Base-by-base conservation (phyloP, 805 yeast species). In the Starmerella asiatica region DNA sequence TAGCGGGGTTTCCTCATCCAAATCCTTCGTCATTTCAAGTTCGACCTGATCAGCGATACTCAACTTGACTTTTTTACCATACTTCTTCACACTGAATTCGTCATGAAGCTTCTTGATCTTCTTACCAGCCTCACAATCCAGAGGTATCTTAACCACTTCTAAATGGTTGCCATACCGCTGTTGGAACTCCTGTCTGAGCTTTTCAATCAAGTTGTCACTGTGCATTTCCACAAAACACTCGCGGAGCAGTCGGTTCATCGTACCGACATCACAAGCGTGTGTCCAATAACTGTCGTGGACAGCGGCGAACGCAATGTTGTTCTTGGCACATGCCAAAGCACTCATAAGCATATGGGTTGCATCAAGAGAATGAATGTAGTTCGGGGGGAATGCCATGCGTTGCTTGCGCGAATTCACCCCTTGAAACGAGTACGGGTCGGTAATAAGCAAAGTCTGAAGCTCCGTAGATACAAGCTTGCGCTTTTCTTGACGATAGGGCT, bases 231-330 rank as follows among this genome's bases (percentile, higher is more conserved):
- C 78, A 57, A 88, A 88, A 43, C 81, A 76, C 28, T 79, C 76
- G 55, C 98, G 71, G 47, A 91, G 63, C 33, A 71, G 63, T 12
- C 51, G 53, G 58, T 76, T 83, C 91, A 88, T 77, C 3, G 54
- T 56, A 44, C 76, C 77, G 31, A 88, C 75, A 56, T 82, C 88
- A 36, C 73, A 64, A 1, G 98, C 96, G 57, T 91, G 97, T 0
- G 97, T 85, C 98, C 98, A 88, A 58, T 82, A 88, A 0, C 97
- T 88, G 58, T 88, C 98, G 60, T 88, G 98, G 19, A 88, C 98
- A 0, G 97, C 76, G 0, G 97, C 95, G 67, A 91, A 88, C 11
- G 75, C 65, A 36, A 91, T 60, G 0, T 72, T 74, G 1, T 56
- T 56, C 31, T 75, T 68, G 4, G 79, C 74, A 58, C 95, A 84